These are phyloP conservation scores for Monosporascus sp. DNA, from an alignment of 2,329 filamentous ascomycete species.

Conservation along the genomic window DNA sequence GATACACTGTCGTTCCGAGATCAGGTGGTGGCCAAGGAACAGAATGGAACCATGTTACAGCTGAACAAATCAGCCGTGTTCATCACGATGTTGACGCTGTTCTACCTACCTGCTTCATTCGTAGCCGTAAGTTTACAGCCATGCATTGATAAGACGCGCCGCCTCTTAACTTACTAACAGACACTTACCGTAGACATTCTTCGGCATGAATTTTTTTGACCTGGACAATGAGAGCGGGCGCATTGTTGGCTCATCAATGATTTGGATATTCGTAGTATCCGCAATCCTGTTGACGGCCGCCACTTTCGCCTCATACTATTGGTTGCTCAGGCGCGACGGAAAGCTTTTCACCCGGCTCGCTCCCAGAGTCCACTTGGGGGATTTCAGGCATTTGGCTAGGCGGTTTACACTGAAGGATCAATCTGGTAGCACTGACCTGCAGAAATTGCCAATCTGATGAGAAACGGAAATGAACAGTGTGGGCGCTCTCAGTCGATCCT, in stretches of 20 bases:
- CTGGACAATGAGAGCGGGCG: constrained; percentile 22
- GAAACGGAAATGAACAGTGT: neutral
- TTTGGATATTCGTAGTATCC: constrained; percentile 33
- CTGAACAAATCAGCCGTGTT: constrained; percentile 28
- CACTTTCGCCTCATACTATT: constrained; percentile 27
- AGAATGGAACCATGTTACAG: constrained; percentile 24
- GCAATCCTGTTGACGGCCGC: constrained; percentile 23
- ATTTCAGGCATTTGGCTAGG: constrained; percentile 8
- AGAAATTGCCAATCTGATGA: neutral
- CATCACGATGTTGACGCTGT: constrained; percentile 23
- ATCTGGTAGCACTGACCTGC: neutral
- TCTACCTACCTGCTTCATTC: constrained; percentile 30
- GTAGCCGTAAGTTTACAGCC: constrained; percentile 24
- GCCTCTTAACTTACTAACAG: neutral
- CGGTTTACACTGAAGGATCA: neutral
- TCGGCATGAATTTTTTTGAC: constrained; percentile 36
- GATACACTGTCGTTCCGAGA: constrained; percentile 24
- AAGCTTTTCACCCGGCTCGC: constrained; percentile 15
- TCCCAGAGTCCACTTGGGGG: constrained; percentile 12
- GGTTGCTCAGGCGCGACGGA: constrained; percentile 19
- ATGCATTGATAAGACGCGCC: neutral
- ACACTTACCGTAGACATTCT: constrained; percentile 26
- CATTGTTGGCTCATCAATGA: constrained; percentile 27
- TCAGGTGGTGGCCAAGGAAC: constrained; percentile 25
- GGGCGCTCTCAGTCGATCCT: too few relatives aligned